Conservation (phyloP, 352 stramenopile genomes). For the Pythium aphanidermatum region DNA sequence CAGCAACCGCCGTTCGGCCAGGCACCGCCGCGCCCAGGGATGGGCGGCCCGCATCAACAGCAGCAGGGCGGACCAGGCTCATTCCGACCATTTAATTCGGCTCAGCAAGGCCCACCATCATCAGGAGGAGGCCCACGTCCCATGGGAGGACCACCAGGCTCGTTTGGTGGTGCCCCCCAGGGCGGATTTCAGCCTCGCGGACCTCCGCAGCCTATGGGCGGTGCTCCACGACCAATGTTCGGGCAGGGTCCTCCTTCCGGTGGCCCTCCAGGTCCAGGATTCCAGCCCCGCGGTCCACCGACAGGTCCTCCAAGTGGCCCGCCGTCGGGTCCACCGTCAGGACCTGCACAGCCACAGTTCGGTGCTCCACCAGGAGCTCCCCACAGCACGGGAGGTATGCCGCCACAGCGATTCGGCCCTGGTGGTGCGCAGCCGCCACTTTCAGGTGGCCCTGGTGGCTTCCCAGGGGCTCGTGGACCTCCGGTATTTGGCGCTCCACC, state of each 20-base stretch:
- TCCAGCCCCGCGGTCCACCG: slow-evolving; percentile 1
- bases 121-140: slow-evolving; percentile 2
- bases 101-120: slow-evolving; percentile 18
- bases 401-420: slow-evolving; percentile 15
- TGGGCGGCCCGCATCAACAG: slow-evolving; percentile 13
- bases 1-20: slow-evolving; percentile 27
- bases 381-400: slow-evolving; percentile 8
- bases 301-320: neutral
- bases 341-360: slow-evolving; percentile 5
- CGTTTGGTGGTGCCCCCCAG: slow-evolving; percentile 2
- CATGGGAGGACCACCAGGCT: slow-evolving; percentile 1
- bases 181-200: slow-evolving; percentile 13
- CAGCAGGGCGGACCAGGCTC: slow-evolving; percentile 21
- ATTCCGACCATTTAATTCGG: slow-evolving; percentile 69
- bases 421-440: slow-evolving; percentile 9
- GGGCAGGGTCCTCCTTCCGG: slow-evolving; percentile 12
- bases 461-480: slow-evolving; percentile 12
- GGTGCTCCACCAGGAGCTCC: slow-evolving; percentile 8
- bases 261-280: slow-evolving; percentile 3
- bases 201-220: slow-evolving; percentile 6
- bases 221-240: slow-evolving; percentile 13
- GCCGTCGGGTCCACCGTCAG: slow-evolving; percentile 2
- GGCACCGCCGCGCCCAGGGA: slow-evolving; percentile 21
- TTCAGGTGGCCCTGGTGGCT: slow-evolving; percentile 14
- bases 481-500: slow-evolving; percentile 10